Conservation (phyloP, 225 moss, liverwort and hornwort species). For the Rhytidiadelphus loreus region DNA sequence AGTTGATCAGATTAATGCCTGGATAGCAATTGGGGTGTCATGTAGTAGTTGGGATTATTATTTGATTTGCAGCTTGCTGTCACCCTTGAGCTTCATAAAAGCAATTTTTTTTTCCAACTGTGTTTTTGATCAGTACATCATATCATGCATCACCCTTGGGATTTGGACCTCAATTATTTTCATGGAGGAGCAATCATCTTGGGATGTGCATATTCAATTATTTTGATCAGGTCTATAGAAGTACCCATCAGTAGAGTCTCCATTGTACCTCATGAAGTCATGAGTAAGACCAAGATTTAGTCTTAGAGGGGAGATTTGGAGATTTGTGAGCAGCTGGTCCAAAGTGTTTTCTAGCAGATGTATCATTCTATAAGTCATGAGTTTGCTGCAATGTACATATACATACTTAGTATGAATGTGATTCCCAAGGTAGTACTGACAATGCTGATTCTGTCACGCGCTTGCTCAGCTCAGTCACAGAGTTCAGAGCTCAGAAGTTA, state of each 20-base stretch:
- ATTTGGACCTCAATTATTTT: background rate
- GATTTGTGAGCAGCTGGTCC: background rate
- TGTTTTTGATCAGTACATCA: background rate
- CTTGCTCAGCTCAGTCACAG: background rate
- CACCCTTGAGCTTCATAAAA: constrained; percentile 6
- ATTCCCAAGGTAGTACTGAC: background rate
- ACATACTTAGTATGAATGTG: background rate
- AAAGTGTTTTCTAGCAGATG: background rate
- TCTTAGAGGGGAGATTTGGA: background rate
- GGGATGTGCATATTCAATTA: background rate
- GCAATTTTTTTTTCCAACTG: background rate
- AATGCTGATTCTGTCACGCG: background rate
- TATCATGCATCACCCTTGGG: background rate
- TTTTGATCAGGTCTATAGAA: background rate
- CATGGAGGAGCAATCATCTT: background rate
- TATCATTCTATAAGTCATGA: background rate
- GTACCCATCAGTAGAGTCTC: background rate
- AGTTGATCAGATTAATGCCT: background rate
- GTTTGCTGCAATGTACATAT: background rate
- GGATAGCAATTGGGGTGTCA: background rate
- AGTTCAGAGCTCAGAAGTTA: background rate
- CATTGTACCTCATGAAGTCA: background rate
- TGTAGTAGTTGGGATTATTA: background rate
- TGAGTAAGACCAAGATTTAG: background rate
- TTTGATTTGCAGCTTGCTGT: constrained; percentile 12